Evolutionary conservation across 306 rosid species (phyloP), one percentile per base, ranked within the genome.

Genomic region (Fragaria nilgerrensis): DNA sequence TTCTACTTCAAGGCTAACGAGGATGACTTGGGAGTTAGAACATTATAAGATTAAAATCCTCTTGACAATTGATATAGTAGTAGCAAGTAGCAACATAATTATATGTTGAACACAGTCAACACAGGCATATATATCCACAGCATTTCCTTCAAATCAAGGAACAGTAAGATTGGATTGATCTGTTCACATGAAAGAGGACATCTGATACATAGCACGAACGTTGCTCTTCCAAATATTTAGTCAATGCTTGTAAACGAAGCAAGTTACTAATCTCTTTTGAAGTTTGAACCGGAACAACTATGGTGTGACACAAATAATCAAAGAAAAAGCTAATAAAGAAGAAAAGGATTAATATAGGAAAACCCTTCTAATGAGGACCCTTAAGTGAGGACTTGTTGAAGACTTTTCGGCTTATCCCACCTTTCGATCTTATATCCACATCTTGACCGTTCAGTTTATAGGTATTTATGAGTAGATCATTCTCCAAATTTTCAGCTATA

Each of bases 11-110:
- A 45, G 47, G 44, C 44, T 8, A 1, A 7, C 47, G 10, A 79
- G 76, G 55, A 70, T 50, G 88, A 77, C 27, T 78, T 73, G 11
- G 44, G 10, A 49, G 27, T 77, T 80, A 32, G 68, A 81, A 75
- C 58, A 74, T 45, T 49, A 81, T 71, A 61, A 69, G 66, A 62
- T 56, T 73, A 34, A 59, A 52, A 74, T 52, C 83, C 22, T 77
- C 22, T 39, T 44, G 37, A 69, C 12, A 10, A 43, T 23, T 12
- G 19, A 7, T 1, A 67, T 66, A 37, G 9, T 66, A 19, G 62
- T 53, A 53, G 27, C 61, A 53, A 43, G 10, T 9, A 32, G 39
- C 9, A 39, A 39, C 44, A 39, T 22, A 56, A 55, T 20, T 22
- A 22, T 22, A 29, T 3, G n/a, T 56, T 22, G 62, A n/a, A 55